These are phyloP conservation scores for Pseudocercospora fuligena DNA, from an alignment of 2,329 filamentous ascomycete species.

Conservation along the genomic window DNA sequence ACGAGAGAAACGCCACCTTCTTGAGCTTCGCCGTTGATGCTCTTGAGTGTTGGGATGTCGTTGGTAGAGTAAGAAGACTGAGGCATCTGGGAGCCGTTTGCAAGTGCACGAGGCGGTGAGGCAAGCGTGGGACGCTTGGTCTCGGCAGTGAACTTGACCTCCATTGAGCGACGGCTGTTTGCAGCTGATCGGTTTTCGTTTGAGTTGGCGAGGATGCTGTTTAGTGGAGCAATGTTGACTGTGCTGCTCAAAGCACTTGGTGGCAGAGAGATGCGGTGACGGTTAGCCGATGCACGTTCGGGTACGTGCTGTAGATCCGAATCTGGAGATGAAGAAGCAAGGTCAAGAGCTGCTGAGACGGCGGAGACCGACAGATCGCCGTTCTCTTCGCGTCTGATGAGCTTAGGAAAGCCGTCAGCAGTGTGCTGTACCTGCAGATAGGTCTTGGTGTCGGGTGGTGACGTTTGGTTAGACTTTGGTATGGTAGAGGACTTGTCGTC, in stretches of 20 bases:
- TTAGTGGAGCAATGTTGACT: conserved; percentile 43
- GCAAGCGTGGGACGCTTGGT: conserved; percentile 54
- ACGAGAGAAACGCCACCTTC: conserved; percentile 44
- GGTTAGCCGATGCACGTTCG: conserved; percentile 61
- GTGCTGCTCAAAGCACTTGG: conserved; percentile 42
- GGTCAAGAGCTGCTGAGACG: conserved; percentile 77
- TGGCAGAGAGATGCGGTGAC: conserved; percentile 49
- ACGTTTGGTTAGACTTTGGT: conserved; percentile 43
- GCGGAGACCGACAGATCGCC: conserved; percentile 70
- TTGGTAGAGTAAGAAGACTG: conserved; percentile 89
- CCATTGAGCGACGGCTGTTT: conserved; percentile 54
- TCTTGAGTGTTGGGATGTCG: conserved; percentile 86
- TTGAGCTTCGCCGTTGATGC: conserved; percentile 59
- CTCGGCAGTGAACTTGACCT: conserved; percentile 51
- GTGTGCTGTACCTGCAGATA: conserved; percentile 73
- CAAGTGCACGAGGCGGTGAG: conserved; percentile 64
- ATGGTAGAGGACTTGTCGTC: conserved; percentile 57
- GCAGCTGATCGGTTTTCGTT: conserved; percentile 47
- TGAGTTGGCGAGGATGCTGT: conserved; percentile 45
- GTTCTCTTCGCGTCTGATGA: conserved; percentile 68
- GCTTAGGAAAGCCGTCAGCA: conserved; percentile 86
- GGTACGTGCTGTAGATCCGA: conserved; percentile 60
- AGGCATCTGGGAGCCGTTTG: conserved; percentile 70
- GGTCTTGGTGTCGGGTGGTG: conserved; percentile 69
- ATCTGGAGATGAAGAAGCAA: conserved; percentile 72